A percentile compares a stretch with the other conserved stretches of the same genome.
phyloP scores from a whole-genome alignment of 2,329 filamentous ascomycete genomes.

The Aspergillus sp. region DNA sequence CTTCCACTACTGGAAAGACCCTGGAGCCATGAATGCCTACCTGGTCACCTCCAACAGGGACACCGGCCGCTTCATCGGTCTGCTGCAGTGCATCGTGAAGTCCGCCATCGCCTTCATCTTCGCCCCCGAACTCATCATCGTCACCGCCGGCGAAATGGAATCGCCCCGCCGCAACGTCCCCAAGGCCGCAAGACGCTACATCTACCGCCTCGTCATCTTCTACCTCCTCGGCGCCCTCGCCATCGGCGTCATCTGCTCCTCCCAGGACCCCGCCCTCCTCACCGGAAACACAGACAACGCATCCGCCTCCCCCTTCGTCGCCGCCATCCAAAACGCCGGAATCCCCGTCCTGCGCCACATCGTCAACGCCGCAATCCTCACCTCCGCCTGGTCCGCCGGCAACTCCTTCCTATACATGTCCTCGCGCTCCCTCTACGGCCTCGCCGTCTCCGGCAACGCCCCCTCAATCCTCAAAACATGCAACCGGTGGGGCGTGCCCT shows the following conservation, averaged over 20 bases:
- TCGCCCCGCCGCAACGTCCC: slow-evolving; percentile 60
- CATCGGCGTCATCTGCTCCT: slow-evolving; percentile 9
- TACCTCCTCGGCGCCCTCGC: slow-evolving; percentile 10
- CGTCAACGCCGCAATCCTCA: slow-evolving; percentile 11
- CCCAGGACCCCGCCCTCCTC: slow-evolving; percentile 2
- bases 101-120: slow-evolving; percentile 57
- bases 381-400: slow-evolving; percentile 12
- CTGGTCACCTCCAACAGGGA: slow-evolving; percentile 41
- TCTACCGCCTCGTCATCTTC: slow-evolving; percentile 56
- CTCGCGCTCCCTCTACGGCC: slow-evolving; percentile 9
- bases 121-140: slow-evolving; percentile 56
- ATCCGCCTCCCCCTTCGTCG: slow-evolving; percentile 10
- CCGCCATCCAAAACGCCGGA: slow-evolving; percentile 11
- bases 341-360: slow-evolving; percentile 9
- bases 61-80: slow-evolving; percentile 52
- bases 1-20: slow-evolving; percentile 53
- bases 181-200: slow-evolving; percentile 56
- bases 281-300: slow-evolving; percentile 1
- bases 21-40: slow-evolving; percentile 51
- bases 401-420: slow-evolving; percentile 11
- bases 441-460: slow-evolving; percentile 56
- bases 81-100: slow-evolving; percentile 53
- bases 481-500: slow-evolving; percentile 63
- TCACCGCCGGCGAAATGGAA: slow-evolving; percentile 59
- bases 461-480: slow-evolving; percentile 60